phyloP scores from a whole-genome alignment of 2,329 filamentous ascomycete species.

The Thyridium curvatum region DNA sequence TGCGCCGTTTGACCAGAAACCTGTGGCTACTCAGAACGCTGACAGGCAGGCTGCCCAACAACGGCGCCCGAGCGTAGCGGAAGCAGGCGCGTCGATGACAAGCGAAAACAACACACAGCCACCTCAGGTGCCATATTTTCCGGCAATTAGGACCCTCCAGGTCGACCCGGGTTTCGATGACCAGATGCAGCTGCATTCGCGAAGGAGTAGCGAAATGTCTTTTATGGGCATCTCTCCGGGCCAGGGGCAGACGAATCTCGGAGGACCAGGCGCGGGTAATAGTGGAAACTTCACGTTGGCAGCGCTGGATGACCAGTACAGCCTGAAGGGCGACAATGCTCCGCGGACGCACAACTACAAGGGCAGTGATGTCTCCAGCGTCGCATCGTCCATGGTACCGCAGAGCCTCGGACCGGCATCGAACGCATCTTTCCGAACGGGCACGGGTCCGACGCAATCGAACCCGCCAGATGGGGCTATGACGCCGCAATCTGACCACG shows the following conservation, averaged over 20 bases:
- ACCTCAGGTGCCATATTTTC: background rate
- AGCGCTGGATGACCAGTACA: slow-evolving; percentile 12
- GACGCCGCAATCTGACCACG: slow-evolving; percentile 34
- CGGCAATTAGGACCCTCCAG: background rate
- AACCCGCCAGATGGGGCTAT: slow-evolving; percentile 24
- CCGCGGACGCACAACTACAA: slow-evolving; percentile 19
- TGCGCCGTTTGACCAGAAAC: slow-evolving; percentile 42
- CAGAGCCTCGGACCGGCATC: slow-evolving; percentile 25
- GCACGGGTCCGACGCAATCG: slow-evolving; percentile 24
- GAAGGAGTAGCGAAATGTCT: slow-evolving; percentile 16
- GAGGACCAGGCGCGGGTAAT: background rate
- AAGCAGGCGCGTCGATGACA: background rate
- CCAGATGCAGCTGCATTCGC: slow-evolving; percentile 15
- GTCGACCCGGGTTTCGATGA: slow-evolving; percentile 4
- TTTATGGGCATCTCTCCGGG: slow-evolving; percentile 9
- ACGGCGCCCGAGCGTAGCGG: slow-evolving; percentile 3
- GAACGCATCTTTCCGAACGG: slow-evolving; percentile 11
- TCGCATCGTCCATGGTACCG: slow-evolving; percentile 28
- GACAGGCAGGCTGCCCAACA: slow-evolving; percentile 13
- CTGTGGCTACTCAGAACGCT: background rate
- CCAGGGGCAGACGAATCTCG: background rate
- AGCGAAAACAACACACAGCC: background rate
- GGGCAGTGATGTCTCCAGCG: slow-evolving; percentile 29
- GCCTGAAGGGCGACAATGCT: slow-evolving; percentile 15
- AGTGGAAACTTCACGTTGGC: slow-evolving; percentile 3